A percentile compares a stretch with the other conserved stretches of the same genome.
phyloP scores from a whole-genome alignment of 192 early-diverging fungal genomes.

The Backusella mclennaniae region DNA sequence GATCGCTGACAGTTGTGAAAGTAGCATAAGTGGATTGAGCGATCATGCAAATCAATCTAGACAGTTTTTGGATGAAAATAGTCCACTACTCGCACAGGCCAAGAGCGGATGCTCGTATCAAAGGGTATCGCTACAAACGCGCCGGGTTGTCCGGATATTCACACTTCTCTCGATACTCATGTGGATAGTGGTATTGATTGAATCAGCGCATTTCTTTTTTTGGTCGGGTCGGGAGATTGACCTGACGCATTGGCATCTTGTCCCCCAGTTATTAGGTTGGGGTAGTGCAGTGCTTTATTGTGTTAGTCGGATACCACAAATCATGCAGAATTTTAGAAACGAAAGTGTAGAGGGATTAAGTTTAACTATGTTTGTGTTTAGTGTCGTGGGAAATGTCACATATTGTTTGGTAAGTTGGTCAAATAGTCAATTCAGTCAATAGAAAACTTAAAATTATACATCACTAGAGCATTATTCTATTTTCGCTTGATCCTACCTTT shows the following conservation, averaged over 20 bases:
- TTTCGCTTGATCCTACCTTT: constrained; percentile 63
- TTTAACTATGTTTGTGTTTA: constrained; percentile 81
- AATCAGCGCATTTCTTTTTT: constrained; percentile 4
- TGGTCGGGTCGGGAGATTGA: constrained; percentile 16
- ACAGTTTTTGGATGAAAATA: neutral
- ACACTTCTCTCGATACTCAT: neutral
- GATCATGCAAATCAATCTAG: neutral
- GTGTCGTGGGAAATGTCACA: constrained; percentile 74
- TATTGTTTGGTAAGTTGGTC: constrained; percentile 42
- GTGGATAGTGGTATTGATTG: neutral
- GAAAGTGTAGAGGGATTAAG: constrained; percentile 77
- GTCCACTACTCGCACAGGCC: neutral
- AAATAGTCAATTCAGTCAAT: neutral
- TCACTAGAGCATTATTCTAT: constrained; percentile 67
- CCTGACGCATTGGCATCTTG: constrained; percentile 13
- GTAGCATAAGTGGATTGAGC: neutral
- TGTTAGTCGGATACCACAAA: constrained; percentile 77
- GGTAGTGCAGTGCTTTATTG: constrained; percentile 70
- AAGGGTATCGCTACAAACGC: neutral
- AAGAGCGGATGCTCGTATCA: neutral
- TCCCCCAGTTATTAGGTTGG: constrained; percentile 75
- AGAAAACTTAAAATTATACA: neutral
- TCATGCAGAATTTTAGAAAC: constrained; percentile 73
- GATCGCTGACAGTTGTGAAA: neutral
- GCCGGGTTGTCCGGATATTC: constrained; percentile 14